Evolutionary conservation across 495 filamentous ascomycete species (phyloP), one percentile per base, ranked within the genome.

Genomic region (Podospora appendiculata): DNA sequence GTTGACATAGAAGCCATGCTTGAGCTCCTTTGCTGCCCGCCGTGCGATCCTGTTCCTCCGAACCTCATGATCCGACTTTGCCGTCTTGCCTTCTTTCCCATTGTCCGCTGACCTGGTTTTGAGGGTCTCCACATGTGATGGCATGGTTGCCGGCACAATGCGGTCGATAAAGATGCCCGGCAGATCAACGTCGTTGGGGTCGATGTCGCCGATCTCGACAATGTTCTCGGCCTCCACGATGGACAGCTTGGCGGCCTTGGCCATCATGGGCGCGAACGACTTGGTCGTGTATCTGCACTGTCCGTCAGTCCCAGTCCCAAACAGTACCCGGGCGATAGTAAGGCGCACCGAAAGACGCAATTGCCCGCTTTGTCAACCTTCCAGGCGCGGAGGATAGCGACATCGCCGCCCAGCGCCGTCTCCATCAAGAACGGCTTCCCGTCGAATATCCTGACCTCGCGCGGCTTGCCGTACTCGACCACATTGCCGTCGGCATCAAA

Each of bases 161-260:
- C 81, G 73, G 60, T 85, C 76, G 49, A 85, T 74, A 61, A 74
- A 86, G 53, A 86, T 82, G 6, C 82, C 82, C 3, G 79, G 80
- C 12, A 86, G 71, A 56, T 85, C 72, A 6, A 85, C 76, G 11
- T 74, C 70, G 47, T 77, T 72, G 6, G 81, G 78, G 45, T 77
- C 73, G 25, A 86, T 79, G 40, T 75, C 71, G 32, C 82, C 81
- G 0, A 78, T 60, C 9, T 77, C 75, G 32, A 86, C 82, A 56
- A 86, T 84, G 53, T 86, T 66, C 60, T 86, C 82, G n/a, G 82
- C 82, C 57, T 86, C 82, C 5, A 86, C 82, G 45, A 86, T 84
- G 48, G 81, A 74, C 17, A 83, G 58, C 55, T 68, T 75, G 4
- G 82, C 82, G 0, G 82, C 82, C 64, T 83, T 84, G 43, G 79